Evolutionary conservation across 179 eudicot species (phyloP).

Genomic region (Sideroxylon spinosum): DNA sequence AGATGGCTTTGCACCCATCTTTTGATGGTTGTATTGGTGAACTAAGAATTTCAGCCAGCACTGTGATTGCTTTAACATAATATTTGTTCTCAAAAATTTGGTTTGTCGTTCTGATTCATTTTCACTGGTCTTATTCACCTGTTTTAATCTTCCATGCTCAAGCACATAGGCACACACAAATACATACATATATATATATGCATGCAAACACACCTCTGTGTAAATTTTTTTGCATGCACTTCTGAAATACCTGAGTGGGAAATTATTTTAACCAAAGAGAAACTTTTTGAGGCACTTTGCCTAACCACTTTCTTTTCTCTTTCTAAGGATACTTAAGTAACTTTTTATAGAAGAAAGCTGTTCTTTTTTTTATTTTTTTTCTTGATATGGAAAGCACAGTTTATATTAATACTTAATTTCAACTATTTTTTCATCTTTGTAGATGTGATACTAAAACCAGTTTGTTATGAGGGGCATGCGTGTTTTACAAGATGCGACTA

Average conservation of each 20-base stretch:
- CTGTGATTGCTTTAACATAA: background rate
- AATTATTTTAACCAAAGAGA: background rate
- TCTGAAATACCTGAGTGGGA: background rate
- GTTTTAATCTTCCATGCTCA: background rate
- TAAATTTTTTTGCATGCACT: background rate
- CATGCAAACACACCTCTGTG: background rate
- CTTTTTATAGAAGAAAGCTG: background rate
- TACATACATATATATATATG: background rate
- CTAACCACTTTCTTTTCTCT: background rate
- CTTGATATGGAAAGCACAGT: background rate
- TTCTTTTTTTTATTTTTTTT: conserved; percentile 8
- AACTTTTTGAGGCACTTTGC: background rate
- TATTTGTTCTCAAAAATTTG: background rate
- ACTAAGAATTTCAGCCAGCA: conserved; percentile 58
- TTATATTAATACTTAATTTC: background rate
- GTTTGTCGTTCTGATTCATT: background rate
- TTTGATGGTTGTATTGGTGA: conserved; percentile 58
- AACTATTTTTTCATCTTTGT: conserved; percentile 21
- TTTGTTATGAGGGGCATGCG: conserved; percentile 39
- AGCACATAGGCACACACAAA: background rate
- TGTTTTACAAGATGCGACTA: conserved; percentile 31
- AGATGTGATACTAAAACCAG: conserved; percentile 43
- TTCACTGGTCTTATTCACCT: background rate
- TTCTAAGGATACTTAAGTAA: background rate
- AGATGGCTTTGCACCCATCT: conserved; percentile 64